Conservation (phyloP, 345 rosid species). For the Melaleuca alternifolia region DNA sequence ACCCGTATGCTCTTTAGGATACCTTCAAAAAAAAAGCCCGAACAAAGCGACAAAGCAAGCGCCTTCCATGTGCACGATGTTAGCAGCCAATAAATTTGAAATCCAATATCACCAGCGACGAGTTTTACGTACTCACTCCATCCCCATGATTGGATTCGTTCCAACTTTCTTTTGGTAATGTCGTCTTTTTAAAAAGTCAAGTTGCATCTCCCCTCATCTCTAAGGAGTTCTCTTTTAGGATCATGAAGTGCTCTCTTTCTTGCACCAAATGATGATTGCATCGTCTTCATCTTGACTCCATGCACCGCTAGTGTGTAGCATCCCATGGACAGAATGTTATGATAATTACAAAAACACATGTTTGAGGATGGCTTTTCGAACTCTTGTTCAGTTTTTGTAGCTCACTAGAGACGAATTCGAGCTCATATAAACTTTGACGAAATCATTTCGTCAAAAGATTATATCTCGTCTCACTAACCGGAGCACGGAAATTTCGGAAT, state of each 20-base stretch:
- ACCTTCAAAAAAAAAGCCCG: background rate
- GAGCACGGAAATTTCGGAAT: background rate
- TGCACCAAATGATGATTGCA: background rate
- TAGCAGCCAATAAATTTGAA: background rate
- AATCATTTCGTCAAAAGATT: background rate
- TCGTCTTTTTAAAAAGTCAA: background rate
- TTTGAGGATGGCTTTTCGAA: too few relatives aligned
- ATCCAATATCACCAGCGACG: background rate
- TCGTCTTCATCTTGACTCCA: background rate
- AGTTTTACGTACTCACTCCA: background rate
- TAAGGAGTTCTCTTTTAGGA: background rate
- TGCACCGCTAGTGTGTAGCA: background rate
- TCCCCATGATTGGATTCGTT: background rate
- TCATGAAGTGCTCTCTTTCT: background rate
- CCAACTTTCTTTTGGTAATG: background rate
- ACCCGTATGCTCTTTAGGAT: background rate
- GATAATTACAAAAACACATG: background rate
- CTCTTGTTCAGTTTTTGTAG: too few relatives aligned
- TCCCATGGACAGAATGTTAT: background rate
- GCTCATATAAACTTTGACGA: background rate
- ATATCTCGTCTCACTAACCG: background rate
- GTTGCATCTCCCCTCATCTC: background rate
- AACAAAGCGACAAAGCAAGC: background rate
- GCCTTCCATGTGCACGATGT: background rate
- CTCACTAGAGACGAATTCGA: background rate